Base-by-base conservation (phyloP, 495 filamentous ascomycete species). In the Penicillium riverlandense region DNA sequence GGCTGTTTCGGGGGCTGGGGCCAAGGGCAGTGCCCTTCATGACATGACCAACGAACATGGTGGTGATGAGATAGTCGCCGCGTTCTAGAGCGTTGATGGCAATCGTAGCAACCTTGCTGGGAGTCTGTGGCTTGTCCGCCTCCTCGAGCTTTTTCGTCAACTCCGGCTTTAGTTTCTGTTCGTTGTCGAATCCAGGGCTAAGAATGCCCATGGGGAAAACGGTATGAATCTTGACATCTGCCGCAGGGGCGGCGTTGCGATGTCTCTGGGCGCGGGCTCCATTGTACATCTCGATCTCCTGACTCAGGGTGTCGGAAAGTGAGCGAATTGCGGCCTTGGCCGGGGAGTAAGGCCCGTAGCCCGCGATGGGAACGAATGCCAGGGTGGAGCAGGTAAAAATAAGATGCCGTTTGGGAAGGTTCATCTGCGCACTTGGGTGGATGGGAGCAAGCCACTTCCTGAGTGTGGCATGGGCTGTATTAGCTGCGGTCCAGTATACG, bases 401-500 rank as follows among this genome's bases (percentile, higher is more conserved):
- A 47, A 98, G 69, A 58, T 97, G 92, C 41, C 85, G 74, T 7
- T 82, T 74, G 40, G 69, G 50, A 27, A 57, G 48, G 6, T 57
- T 56, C 37, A 57, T 47, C 38, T 66, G 67, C 7, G 37, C 38
- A 35, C 59, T 62, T 0, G 63, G 55, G 6, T 48, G 32, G 38
- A 69, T 50, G 11, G 71, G 68, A 10, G 58, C 55, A 15, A 78
- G 64, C 76, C 76, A 79, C 43, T 62, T 63, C 35, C 58, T 63
- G 31, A 77, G 54, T 16, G 63, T 65, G 14, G 78, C 75, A 58
- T 94, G 88, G 34, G 90, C 86, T 55, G 90, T 86, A 59, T 95
- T 88, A 35, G 84, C 84, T n/a, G 79, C 79, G 31, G 89, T 84
- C 75, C 85, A 94, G 70, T 89, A 98, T 59, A 97, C 92, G 35